phyloP scores from a whole-genome alignment of 2,329 filamentous ascomycete species.

The Ilyonectria sp. region DNA sequence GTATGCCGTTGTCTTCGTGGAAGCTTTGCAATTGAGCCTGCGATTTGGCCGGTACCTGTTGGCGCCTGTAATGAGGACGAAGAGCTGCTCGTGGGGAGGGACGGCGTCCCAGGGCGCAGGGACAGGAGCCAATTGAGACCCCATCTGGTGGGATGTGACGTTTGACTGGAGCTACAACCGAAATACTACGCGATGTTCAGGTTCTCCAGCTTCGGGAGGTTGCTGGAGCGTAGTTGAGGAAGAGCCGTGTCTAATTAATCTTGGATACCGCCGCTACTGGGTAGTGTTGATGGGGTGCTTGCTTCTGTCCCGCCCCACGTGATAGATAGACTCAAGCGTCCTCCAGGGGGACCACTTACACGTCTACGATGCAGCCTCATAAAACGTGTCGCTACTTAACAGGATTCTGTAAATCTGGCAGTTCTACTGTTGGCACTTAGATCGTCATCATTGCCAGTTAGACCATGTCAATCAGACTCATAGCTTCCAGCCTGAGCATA shows the following conservation, averaged over 20 bases:
- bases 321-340: neutral
- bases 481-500: neutral
- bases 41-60: constrained; percentile 76
- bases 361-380: neutral
- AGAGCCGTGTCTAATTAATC: constrained; percentile 20
- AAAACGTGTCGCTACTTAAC: neutral
- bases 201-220: neutral
- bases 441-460: neutral
- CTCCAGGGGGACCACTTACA: constrained; percentile 1
- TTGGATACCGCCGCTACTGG: neutral
- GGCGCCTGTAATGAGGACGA: constrained; percentile 85
- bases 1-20: neutral
- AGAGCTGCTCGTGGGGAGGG: constrained; percentile 62
- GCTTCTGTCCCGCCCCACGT: constrained; percentile 23
- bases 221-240: constrained; percentile 3
- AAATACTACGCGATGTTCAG: neutral
- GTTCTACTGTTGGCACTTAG: no score
- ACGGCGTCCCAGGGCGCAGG: constrained; percentile 55
- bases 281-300: neutral
- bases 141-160: constrained; percentile 27
- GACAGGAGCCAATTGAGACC: constrained; percentile 40
- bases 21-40: neutral
- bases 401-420: neutral
- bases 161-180: neutral
- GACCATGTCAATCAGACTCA: neutral